These are phyloP conservation scores for Debaryomyces subglobosus DNA, from an alignment of 1,139 yeast genomes.

Conservation along the genomic window DNA sequence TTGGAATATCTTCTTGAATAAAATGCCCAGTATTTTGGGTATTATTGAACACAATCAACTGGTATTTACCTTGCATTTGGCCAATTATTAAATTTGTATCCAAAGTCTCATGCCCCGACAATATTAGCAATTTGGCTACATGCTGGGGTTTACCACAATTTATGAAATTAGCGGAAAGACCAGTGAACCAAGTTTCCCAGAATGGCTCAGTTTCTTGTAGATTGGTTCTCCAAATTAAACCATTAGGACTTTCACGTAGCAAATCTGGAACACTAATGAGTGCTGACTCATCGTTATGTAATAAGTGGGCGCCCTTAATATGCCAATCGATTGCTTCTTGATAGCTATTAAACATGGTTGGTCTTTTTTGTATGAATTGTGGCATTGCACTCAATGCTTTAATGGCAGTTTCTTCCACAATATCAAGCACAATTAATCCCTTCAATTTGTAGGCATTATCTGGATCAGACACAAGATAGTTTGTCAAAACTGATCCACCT, in stretches of 20 bases:
- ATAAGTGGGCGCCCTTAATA: slow-evolving; percentile 48
- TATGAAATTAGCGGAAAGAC: slow-evolving; percentile 67
- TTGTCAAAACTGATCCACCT: slow-evolving; percentile 85
- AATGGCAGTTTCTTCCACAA: slow-evolving; percentile 91
- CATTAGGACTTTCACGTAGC: slow-evolving; percentile 26
- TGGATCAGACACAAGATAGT: slow-evolving; percentile 27
- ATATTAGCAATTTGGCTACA: slow-evolving; percentile 69
- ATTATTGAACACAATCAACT: slow-evolving; percentile 73
- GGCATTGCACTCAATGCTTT: slow-evolving; percentile 70
- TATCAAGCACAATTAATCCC: slow-evolving; percentile 83
- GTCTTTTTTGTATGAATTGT: slow-evolving; percentile 61
- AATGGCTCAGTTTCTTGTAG: slow-evolving; percentile 59
- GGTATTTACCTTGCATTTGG: slow-evolving; percentile 97
- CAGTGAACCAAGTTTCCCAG: slow-evolving; percentile 85
- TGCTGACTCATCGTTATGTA: slow-evolving; percentile 66
- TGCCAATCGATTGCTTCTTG: slow-evolving; percentile 86
- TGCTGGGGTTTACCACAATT: slow-evolving; percentile 25
- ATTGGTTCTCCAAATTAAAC: slow-evolving; percentile 64
- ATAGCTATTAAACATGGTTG: slow-evolving; percentile 54
- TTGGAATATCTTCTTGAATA: slow-evolving; percentile 86
- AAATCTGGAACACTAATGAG: slow-evolving; percentile 75
- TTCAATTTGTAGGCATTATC: slow-evolving; percentile 30
- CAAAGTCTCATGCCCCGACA: slow-evolving; percentile 90
- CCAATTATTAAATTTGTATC: slow-evolving; percentile 88
- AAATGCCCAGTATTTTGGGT: slow-evolving; percentile 78